phyloP scores from a whole-genome alignment of 2,329 filamentous ascomycete genomes.

The Metarhizium guizhouense region DNA sequence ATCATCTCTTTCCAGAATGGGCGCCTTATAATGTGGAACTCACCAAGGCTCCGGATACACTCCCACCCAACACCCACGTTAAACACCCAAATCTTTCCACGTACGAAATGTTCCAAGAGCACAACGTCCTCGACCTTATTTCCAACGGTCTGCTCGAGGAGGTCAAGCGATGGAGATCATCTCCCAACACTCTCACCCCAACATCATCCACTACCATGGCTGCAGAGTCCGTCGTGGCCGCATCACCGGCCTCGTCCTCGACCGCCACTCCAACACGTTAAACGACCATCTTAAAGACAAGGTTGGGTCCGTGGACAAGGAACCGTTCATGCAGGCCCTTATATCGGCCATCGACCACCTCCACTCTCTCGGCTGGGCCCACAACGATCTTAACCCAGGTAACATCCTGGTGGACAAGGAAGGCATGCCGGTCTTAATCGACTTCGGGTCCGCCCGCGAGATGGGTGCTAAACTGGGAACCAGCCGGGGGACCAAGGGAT shows the following conservation, averaged over 20 bases:
- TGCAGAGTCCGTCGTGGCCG: slow-evolving; percentile 15
- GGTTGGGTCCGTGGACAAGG: slow-evolving; percentile 2
- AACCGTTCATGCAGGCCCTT: slow-evolving; percentile 4
- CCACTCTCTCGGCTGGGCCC: slow-evolving; percentile 11
- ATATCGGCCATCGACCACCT: slow-evolving; percentile 6
- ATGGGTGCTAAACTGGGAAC: background rate
- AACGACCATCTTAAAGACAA: slow-evolving; percentile 9
- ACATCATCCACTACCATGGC: slow-evolving; percentile 18
- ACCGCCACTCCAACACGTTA: slow-evolving; percentile 10
- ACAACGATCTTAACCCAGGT: slow-evolving; percentile 13
- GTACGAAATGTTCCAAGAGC: background rate
- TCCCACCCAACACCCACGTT: background rate
- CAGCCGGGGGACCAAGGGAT: slow-evolving; percentile 9
- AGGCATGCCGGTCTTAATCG: slow-evolving; percentile 9
- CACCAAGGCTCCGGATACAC: background rate
- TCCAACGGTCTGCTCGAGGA: slow-evolving; percentile 37
- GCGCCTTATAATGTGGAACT: background rate
- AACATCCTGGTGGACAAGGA: slow-evolving; percentile 12
- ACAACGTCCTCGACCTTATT: background rate
- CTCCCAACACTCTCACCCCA: slow-evolving; percentile 15
- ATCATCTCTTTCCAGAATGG: background rate
- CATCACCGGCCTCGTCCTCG: slow-evolving; percentile 17
- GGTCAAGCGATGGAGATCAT: slow-evolving; percentile 12
- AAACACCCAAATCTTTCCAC: background rate
- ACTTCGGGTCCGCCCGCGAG: slow-evolving; percentile 9